Percentiles rank a stretch among this genome's conserved stretches.
Conservation (phyloP, 768 basidiomycete genomes). For the Tylopilus vinaceipallidus region DNA sequence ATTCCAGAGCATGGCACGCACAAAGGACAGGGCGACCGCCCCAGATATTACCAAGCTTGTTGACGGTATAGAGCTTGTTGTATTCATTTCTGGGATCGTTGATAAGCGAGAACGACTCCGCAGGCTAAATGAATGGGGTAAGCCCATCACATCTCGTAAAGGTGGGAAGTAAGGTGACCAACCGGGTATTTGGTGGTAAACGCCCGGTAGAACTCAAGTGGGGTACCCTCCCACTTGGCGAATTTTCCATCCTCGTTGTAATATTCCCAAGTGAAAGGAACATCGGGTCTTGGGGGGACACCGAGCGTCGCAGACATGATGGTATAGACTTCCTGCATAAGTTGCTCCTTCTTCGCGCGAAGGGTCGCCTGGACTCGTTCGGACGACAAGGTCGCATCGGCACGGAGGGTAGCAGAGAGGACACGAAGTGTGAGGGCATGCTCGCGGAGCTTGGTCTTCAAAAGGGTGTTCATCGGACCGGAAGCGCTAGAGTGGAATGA, state of each 20-base stretch:
- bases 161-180: conserved; percentile 19
- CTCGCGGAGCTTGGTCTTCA: conserved; percentile 91
- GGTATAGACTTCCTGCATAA: conserved; percentile 81
- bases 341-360: conserved; percentile 80
- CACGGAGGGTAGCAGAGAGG: conserved; percentile 53
- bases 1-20: conserved; percentile 36
- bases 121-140: conserved; percentile 39
- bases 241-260: conserved; percentile 77
- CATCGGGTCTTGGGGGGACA: conserved; percentile 73
- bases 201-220: conserved; percentile 73
- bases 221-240: conserved; percentile 75
- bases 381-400: conserved; percentile 41
- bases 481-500: conserved; percentile 79
- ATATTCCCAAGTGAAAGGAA: conserved; percentile 85
- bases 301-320: conserved; percentile 86
- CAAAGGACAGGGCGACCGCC: conserved; percentile 82
- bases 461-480: conserved; percentile 65
- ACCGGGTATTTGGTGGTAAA: conserved; percentile 60
- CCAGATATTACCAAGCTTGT: conserved; percentile 92
- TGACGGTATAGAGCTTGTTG: conserved; percentile 83
- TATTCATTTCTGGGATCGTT: conserved; percentile 91
- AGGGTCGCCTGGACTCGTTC: conserved; percentile 52
- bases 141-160: neutral
- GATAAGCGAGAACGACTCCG: conserved; percentile 87
- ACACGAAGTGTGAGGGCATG: conserved; percentile 79